phyloP scores from a whole-genome alignment of 345 rosid genomes.

The Eucalyptus dawsonii region DNA sequence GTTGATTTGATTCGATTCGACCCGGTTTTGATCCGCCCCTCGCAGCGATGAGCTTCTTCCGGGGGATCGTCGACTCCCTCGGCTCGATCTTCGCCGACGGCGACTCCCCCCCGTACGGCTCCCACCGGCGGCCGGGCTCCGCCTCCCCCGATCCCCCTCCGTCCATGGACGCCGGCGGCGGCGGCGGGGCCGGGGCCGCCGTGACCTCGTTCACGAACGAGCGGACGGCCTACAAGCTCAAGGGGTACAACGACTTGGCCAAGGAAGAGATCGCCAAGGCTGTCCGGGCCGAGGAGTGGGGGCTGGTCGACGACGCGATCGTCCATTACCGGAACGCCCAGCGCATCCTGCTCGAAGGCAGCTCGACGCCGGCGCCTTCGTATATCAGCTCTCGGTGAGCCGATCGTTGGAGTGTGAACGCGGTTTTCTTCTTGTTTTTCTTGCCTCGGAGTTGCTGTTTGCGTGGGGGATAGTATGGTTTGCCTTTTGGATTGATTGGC shows the following conservation, averaged over 20 bases:
- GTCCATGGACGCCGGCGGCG: slow-evolving; percentile 30
- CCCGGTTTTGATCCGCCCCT: not conserved
- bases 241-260: slow-evolving; percentile 82
- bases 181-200: not conserved
- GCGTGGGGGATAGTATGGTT: not conserved
- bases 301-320: slow-evolving; percentile 67
- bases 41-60: not conserved
- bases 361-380: slow-evolving; percentile 59
- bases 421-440: not conserved
- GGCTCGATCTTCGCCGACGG: not conserved
- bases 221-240: slow-evolving; percentile 78
- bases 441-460: not conserved
- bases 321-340: slow-evolving; percentile 70
- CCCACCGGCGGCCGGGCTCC: not conserved
- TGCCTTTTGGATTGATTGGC: not conserved
- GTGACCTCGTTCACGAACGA: slow-evolving; percentile 34
- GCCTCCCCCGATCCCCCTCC: slow-evolving; percentile 2
- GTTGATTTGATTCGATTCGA: not conserved
- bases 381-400: slow-evolving; percentile 53
- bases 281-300: slow-evolving; percentile 91
- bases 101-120: not conserved
- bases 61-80: slow-evolving; percentile 12
- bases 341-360: slow-evolving; percentile 56
- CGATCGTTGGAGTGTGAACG: not conserved
- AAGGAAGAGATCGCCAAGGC: slow-evolving; percentile 76